These are phyloP conservation scores for Crepidotus variabilis DNA, from an alignment of 768 basidiomycete genomes.

Conservation along the genomic window DNA sequence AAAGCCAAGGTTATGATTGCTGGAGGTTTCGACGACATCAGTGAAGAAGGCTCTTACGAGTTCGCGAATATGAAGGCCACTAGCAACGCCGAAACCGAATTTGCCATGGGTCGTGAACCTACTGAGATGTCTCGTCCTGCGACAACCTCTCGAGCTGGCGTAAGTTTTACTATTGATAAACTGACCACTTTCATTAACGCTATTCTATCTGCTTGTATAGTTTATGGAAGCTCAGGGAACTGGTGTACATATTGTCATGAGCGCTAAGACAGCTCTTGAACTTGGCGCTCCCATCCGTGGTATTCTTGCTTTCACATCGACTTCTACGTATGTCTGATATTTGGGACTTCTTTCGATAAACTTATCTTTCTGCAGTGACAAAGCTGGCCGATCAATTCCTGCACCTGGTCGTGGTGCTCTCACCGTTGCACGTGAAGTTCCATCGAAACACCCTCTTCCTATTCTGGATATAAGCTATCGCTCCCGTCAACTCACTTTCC, in stretches of 20 bases:
- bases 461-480: slow-evolving; percentile 87
- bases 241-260: slow-evolving; percentile 97
- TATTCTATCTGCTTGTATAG: slow-evolving; percentile 28
- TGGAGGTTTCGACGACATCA: slow-evolving; percentile 97
- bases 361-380: slow-evolving; percentile 59
- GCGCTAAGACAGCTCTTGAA: slow-evolving; percentile 90
- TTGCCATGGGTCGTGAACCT: slow-evolving; percentile 98
- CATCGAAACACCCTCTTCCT: slow-evolving; percentile 72
- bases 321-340: slow-evolving; percentile 70
- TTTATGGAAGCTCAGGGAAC: slow-evolving; percentile 97
- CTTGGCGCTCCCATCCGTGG: slow-evolving; percentile 93
- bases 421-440: slow-evolving; percentile 81
- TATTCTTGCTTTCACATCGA: slow-evolving; percentile 93
- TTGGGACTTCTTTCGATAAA: background rate
- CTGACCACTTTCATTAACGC: too few relatives aligned
- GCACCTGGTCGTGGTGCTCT: slow-evolving; percentile 95
- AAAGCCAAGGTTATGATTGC: slow-evolving; percentile 99
- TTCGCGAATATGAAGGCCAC: slow-evolving; percentile 99
- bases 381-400: slow-evolving; percentile 96
- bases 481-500: slow-evolving; percentile 91
- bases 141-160: slow-evolving; percentile 92
- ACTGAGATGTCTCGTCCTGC: slow-evolving; percentile 98
- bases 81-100: slow-evolving; percentile 93
- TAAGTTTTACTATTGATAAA: too few relatives aligned
- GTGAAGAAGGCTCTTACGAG: slow-evolving; percentile 97